These are phyloP conservation scores for Withania somnifera DNA, from an alignment of 305 asterid genomes.

Conservation along the genomic window DNA sequence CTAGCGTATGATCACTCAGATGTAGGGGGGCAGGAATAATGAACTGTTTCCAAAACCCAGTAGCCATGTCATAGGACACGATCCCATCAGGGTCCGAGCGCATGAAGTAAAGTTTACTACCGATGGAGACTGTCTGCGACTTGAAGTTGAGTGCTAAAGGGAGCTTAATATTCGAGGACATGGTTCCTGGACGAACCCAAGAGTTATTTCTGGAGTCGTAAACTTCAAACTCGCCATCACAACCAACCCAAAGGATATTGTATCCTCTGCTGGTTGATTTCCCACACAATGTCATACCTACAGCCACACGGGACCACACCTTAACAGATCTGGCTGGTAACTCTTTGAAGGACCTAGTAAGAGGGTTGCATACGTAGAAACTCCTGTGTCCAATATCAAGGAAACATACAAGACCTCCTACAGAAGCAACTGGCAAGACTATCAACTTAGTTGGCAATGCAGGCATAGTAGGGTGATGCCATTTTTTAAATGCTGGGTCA, in stretches of 20 bases:
- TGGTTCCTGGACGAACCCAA: slow-evolving; percentile 62
- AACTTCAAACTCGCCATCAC: slow-evolving; percentile 78
- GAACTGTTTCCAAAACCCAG: slow-evolving; percentile 62
- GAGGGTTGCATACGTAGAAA: slow-evolving; percentile 85
- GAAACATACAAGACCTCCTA: slow-evolving; percentile 94
- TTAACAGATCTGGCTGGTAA: slow-evolving; percentile 75
- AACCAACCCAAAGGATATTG: slow-evolving; percentile 79
- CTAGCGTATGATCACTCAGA: slow-evolving; percentile 62
- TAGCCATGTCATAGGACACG: slow-evolving; percentile 50
- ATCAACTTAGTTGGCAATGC: slow-evolving; percentile 61
- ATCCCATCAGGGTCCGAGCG: slow-evolving; percentile 86
- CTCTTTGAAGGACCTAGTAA: slow-evolving; percentile 76
- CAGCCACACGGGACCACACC: slow-evolving; percentile 92
- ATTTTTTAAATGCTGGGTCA: slow-evolving; percentile 57
- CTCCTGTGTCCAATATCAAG: slow-evolving; percentile 87
- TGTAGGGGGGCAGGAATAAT: slow-evolving; percentile 60
- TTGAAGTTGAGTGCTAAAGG: slow-evolving; percentile 82
- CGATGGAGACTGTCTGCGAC: slow-evolving; percentile 64
- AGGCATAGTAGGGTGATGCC: slow-evolving; percentile 86
- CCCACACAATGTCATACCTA: slow-evolving; percentile 63
- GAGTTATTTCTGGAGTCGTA: slow-evolving; percentile 46
- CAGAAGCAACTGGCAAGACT: slow-evolving; percentile 88
- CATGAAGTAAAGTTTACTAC: slow-evolving; percentile 58
- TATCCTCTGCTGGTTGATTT: slow-evolving; percentile 40
- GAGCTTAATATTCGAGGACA: slow-evolving; percentile 52